Conservation (phyloP, 495 filamentous ascomycete genomes). For the Tricharina praecox region DNA sequence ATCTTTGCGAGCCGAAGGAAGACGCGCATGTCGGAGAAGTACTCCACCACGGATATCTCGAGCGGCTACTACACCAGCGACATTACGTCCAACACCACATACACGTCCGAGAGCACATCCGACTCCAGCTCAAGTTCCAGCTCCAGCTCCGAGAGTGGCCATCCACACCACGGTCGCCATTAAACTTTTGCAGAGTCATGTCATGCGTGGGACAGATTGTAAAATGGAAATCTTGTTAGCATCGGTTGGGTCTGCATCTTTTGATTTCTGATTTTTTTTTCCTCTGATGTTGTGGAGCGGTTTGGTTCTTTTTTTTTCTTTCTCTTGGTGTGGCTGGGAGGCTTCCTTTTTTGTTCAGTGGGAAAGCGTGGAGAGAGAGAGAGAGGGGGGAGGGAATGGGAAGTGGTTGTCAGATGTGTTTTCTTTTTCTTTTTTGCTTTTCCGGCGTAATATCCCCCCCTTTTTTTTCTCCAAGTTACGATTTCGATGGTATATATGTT, state of each 20-base stretch:
- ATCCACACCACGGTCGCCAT: conserved; percentile 6
- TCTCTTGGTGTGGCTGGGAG: background rate
- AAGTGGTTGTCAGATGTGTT: background rate
- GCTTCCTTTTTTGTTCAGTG: background rate
- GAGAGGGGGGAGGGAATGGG: background rate
- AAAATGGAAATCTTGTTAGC: background rate
- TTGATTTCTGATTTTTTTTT: background rate
- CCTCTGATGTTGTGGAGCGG: background rate
- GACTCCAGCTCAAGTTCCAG: conserved; percentile 11
- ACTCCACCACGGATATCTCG: conserved; percentile 14
- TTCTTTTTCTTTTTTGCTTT: conserved; percentile 6
- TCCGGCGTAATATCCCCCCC: conserved; percentile 1
- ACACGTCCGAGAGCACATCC: conserved; percentile 14
- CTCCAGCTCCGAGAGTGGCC: conserved; percentile 1
- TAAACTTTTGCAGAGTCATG: too few species aligned
- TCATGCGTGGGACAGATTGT: background rate
- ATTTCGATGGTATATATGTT: too few species aligned
- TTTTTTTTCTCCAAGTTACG: too few species aligned
- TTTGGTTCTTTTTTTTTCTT: background rate
- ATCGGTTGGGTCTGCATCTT: background rate
- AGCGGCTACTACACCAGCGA: conserved; percentile 15
- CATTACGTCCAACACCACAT: conserved; percentile 3
- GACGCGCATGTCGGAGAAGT: conserved; percentile 19
- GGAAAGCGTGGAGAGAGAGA: background rate
- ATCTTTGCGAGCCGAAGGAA: conserved; percentile 15